Conservation (phyloP, 257 asterid genomes). For the Oldenlandia corymbosa region DNA sequence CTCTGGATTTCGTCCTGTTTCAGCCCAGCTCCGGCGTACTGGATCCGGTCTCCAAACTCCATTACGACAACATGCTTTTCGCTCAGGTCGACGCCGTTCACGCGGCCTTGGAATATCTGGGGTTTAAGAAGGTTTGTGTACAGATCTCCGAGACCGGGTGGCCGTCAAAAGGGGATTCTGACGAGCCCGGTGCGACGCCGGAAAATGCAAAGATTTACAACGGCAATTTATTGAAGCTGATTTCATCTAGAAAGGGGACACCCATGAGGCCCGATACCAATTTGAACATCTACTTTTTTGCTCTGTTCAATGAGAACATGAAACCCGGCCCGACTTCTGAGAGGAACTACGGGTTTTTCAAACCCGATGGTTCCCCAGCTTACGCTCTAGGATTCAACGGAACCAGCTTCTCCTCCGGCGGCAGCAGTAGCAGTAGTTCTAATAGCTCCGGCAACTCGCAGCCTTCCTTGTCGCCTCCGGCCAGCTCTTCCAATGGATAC, state of each 20-base stretch:
- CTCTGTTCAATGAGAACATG: slow-evolving; percentile 76
- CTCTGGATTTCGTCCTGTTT: slow-evolving; percentile 58
- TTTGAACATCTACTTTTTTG: slow-evolving; percentile 61
- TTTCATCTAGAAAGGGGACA: slow-evolving; percentile 53
- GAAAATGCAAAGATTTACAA: slow-evolving; percentile 72
- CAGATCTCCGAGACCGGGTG: slow-evolving; percentile 93
- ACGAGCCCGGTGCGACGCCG: slow-evolving; percentile 72
- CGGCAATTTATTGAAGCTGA: slow-evolving; percentile 54
- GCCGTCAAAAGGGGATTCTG: slow-evolving; percentile 83
- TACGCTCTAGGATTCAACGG: slow-evolving; percentile 53
- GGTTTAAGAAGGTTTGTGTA: slow-evolving; percentile 58
- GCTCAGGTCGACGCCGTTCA: slow-evolving; percentile 86
- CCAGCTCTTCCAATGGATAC: slow-evolving; percentile 31
- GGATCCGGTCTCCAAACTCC: slow-evolving; percentile 50
- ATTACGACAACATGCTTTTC: slow-evolving; percentile 67
- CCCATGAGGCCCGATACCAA: slow-evolving; percentile 65
- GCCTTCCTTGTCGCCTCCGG: slow-evolving; percentile 24
- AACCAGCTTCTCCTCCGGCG: slow-evolving; percentile 5
- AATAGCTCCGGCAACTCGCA: slow-evolving; percentile 3
- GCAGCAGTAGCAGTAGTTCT: background rate
- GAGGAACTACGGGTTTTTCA: slow-evolving; percentile 76
- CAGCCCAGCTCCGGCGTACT: slow-evolving; percentile 39
- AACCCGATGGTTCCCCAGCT: slow-evolving; percentile 74
- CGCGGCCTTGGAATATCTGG: slow-evolving; percentile 55
- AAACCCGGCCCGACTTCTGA: slow-evolving; percentile 90